phyloP scores from a whole-genome alignment of 345 rosid species.

The Dipteronia dyeriana region DNA sequence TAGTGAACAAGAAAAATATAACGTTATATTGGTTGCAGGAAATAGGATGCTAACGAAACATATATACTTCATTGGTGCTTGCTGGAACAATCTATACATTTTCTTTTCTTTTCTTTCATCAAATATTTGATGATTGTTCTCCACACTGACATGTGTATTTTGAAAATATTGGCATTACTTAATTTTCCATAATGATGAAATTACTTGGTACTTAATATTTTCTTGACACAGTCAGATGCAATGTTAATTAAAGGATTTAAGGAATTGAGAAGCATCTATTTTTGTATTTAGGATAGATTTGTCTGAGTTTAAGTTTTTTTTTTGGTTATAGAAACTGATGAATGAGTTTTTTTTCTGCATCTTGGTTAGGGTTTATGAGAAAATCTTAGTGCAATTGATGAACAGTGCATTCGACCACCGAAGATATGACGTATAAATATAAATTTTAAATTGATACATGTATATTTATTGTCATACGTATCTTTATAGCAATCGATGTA shows the following conservation, averaged over 20 bases:
- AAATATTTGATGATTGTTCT: not conserved
- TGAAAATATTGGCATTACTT: too few relatives aligned
- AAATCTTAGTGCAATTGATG: too few relatives aligned
- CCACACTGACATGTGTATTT: not conserved
- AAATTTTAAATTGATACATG: too few relatives aligned
- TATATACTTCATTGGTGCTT: not conserved
- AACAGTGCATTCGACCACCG: too few relatives aligned
- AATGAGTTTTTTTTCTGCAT: not conserved
- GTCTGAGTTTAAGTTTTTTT: not conserved
- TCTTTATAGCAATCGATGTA: too few relatives aligned
- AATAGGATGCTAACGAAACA: not conserved
- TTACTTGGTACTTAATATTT: not conserved
- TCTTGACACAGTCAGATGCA: not conserved
- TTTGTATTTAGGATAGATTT: not conserved
- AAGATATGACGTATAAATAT: too few relatives aligned
- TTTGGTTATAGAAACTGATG: not conserved
- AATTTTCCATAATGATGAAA: not conserved
- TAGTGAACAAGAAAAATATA: too few relatives aligned
- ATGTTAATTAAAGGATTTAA: not conserved
- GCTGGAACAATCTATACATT: not conserved
- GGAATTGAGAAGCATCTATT: not conserved
- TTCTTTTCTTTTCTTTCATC: not conserved
- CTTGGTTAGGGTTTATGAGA: not conserved
- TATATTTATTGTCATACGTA: too few relatives aligned
- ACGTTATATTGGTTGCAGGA: not conserved